phyloP scores from a whole-genome alignment of 192 early-diverging fungal species.

The Coemansia sp. region DNA sequence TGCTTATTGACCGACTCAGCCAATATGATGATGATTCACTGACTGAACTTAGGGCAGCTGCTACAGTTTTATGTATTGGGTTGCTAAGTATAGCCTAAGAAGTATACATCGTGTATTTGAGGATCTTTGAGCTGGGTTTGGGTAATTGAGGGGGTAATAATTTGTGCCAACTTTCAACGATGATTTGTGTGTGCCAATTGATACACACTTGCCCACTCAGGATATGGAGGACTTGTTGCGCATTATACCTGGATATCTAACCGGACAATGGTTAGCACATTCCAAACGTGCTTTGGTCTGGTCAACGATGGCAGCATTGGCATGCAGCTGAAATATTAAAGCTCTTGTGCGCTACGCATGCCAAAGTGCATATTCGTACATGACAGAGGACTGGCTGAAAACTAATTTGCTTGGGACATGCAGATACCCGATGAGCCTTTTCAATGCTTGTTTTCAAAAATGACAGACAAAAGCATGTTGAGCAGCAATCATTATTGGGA shows the following conservation, averaged over 20 bases:
- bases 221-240: neutral
- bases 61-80: no score
- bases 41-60: no score
- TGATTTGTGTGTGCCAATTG: neutral
- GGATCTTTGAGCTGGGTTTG: neutral
- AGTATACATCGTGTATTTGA: neutral
- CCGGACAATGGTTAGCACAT: neutral
- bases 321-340: neutral
- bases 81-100: neutral
- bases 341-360: slow-evolving; percentile 5
- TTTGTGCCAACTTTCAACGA: neutral
- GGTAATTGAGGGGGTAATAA: neutral
- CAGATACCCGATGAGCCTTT: neutral
- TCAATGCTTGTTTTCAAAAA: neutral
- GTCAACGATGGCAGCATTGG: neutral
- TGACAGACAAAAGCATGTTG: neutral
- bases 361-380: neutral
- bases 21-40: no score
- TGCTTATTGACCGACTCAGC: no score
- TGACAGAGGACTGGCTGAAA: neutral
- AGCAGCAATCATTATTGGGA: neutral
- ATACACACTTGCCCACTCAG: neutral
- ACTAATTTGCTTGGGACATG: neutral
- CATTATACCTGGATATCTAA: neutral
- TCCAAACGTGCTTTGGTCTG: neutral